Percentiles rank a stretch among this genome's conserved stretches.
These are phyloP conservation scores for Calocybe gangraenosa DNA, from an alignment of 768 basidiomycete genomes.

Conservation along the genomic window DNA sequence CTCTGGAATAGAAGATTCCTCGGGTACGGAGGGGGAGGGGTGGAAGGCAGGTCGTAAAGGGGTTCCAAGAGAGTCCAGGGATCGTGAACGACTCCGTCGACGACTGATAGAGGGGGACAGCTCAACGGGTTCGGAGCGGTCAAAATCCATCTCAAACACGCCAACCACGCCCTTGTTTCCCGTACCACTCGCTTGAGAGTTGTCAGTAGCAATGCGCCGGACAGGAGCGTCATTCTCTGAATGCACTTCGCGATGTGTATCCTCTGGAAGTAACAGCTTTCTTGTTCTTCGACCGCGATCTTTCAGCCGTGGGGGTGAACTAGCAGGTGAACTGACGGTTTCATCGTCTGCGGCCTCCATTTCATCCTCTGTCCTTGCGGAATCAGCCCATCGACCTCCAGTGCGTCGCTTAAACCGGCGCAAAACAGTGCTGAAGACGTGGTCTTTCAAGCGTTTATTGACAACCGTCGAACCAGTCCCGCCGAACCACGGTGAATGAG, in stretches of 20 bases:
- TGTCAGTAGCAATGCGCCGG: constrained; percentile 43
- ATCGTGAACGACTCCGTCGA: constrained; percentile 40
- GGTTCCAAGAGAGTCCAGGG: constrained; percentile 29
- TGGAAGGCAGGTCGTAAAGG: constrained; percentile 23
- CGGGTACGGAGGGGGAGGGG: constrained; percentile 17
- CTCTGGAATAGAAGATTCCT: constrained; percentile 31
- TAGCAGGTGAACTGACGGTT: constrained; percentile 19
- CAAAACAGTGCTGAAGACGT: constrained; percentile 88
- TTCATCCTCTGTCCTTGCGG: constrained; percentile 50
- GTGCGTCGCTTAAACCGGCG: constrained; percentile 62
- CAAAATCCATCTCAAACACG: constrained; percentile 43
- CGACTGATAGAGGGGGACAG: constrained; percentile 34
- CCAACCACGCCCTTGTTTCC: constrained; percentile 25
- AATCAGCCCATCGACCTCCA: constrained; percentile 32
- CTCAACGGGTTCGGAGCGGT: constrained; percentile 17
- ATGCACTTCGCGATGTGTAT: constrained; percentile 36
- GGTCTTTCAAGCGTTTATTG: constrained; percentile 92
- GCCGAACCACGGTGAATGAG: constrained; percentile 62
- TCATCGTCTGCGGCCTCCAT: constrained; percentile 45
- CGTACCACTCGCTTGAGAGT: constrained; percentile 27
- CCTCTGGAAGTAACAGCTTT: constrained; percentile 38
- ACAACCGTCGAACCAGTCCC: constrained; percentile 92
- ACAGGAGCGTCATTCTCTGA: constrained; percentile 33
- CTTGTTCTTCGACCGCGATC: constrained; percentile 26
- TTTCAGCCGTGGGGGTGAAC: constrained; percentile 16